These are phyloP conservation scores for Fusarium scirpi DNA, from an alignment of 2,329 filamentous ascomycete genomes.

Conservation along the genomic window DNA sequence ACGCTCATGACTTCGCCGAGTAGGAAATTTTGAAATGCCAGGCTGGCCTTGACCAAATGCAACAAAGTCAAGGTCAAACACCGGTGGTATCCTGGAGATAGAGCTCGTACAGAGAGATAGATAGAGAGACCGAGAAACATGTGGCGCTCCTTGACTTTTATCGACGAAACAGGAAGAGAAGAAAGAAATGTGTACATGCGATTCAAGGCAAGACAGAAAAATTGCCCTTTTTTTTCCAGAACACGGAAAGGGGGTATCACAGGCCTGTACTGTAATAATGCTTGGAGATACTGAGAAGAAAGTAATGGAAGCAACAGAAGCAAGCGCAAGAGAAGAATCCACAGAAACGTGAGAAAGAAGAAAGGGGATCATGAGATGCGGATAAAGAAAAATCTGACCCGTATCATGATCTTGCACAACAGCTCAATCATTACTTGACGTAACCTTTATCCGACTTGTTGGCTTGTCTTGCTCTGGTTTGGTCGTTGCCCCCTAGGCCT, in stretches of 20 bases:
- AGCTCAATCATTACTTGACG: slow-evolving; percentile 36
- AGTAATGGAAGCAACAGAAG: slow-evolving; percentile 42
- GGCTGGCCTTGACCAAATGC: slow-evolving; percentile 42
- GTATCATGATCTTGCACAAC: slow-evolving; percentile 39
- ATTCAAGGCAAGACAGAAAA: slow-evolving; percentile 48
- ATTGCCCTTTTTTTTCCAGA: slow-evolving; percentile 28
- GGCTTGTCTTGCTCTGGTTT: slow-evolving; percentile 39
- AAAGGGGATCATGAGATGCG: slow-evolving; percentile 43
- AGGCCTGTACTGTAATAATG: slow-evolving; percentile 38
- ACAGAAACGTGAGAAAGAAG: slow-evolving; percentile 41
- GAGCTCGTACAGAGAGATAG: slow-evolving; percentile 46
- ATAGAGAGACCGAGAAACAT: slow-evolving; percentile 41
- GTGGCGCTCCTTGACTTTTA: slow-evolving; percentile 46
- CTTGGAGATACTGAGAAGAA: slow-evolving; percentile 40
- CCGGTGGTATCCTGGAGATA: slow-evolving; percentile 49
- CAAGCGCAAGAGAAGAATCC: slow-evolving; percentile 40
- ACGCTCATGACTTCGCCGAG: slow-evolving; percentile 47
- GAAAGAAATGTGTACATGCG: slow-evolving; percentile 44
- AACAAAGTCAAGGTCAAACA: slow-evolving; percentile 39
- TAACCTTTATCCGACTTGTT: slow-evolving; percentile 40
- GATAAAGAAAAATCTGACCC: slow-evolving; percentile 33
- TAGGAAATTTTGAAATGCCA: slow-evolving; percentile 44
- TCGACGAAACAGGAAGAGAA: slow-evolving; percentile 45
- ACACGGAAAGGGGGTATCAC: slow-evolving; percentile 36
- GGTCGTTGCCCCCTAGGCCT: slow-evolving; percentile 60